phyloP scores from a whole-genome alignment of 257 asterid genomes.

The Henckelia pumila region DNA sequence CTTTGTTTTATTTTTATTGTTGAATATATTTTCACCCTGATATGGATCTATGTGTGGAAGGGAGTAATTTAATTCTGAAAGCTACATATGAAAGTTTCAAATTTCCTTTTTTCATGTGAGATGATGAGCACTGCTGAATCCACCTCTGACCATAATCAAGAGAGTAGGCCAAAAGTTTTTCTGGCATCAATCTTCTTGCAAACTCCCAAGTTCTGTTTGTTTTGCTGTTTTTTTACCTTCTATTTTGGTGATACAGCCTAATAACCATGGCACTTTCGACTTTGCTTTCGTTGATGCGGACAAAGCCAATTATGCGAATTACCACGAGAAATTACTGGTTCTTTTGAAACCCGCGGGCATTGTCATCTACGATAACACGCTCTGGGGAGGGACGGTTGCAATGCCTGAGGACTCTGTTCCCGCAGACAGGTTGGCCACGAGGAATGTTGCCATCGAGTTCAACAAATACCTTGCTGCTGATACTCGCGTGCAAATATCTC shows the following conservation, averaged over 20 bases:
- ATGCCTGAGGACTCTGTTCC: slow-evolving; percentile 14
- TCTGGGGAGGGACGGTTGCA: slow-evolving; percentile 28
- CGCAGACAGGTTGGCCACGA: background rate
- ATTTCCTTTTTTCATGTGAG: too few relatives aligned
- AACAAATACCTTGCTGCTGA: slow-evolving; percentile 31
- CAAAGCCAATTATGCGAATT: slow-evolving; percentile 24
- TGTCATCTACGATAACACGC: slow-evolving; percentile 29
- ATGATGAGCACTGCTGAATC: too few relatives aligned
- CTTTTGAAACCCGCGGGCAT: slow-evolving; percentile 4
- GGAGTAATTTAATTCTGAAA: slow-evolving; percentile 1
- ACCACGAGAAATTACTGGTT: background rate
- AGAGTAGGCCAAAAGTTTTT: too few relatives aligned
- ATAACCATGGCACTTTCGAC: slow-evolving; percentile 25
- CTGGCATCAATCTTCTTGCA: too few relatives aligned
- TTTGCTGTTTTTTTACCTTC: background rate
- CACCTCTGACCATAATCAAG: too few relatives aligned
- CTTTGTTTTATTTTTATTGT: too few relatives aligned
- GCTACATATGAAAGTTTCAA: too few relatives aligned
- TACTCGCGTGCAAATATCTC: slow-evolving; percentile 15
- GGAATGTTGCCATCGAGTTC: slow-evolving; percentile 6
- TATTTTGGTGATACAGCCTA: slow-evolving; percentile 21
- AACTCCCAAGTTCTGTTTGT: too few relatives aligned
- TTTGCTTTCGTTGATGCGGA: slow-evolving; percentile 26
- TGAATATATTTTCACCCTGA: too few relatives aligned
- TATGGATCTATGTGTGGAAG: slow-evolving; percentile 27